Evolutionary conservation across 768 basidiomycete species (phyloP).

Genomic region (Trametopsis cervina): DNA sequence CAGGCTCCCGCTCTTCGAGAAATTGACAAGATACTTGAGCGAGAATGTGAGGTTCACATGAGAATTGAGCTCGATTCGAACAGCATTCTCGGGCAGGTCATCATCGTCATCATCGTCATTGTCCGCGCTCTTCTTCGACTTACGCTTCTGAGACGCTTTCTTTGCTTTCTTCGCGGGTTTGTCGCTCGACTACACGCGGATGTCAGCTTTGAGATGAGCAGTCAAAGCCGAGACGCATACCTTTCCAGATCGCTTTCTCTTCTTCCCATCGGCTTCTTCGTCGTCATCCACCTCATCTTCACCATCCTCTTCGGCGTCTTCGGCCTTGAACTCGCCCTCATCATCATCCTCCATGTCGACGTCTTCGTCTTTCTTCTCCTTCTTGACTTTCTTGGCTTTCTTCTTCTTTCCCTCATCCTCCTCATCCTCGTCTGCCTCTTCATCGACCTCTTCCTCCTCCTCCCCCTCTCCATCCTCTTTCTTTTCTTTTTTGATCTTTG

Average conservation of each 20-base stretch:
- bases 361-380: conserved; percentile 38
- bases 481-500: conserved; percentile 27
- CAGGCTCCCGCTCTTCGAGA: conserved; percentile 81
- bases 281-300: conserved; percentile 28
- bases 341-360: conserved; percentile 27
- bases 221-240: conserved; percentile 28
- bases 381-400: conserved; percentile 41
- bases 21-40: conserved; percentile 95
- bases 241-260: conserved; percentile 60
- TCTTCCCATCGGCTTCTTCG: conserved; percentile 38
- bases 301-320: conserved; percentile 27
- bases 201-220: background rate
- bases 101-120: conserved; percentile 40
- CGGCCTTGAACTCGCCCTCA: conserved; percentile 36
- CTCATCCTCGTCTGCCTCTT: conserved; percentile 39
- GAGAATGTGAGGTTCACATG: conserved; percentile 92
- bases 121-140: conserved; percentile 20
- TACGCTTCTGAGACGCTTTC: conserved; percentile 25
- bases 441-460: conserved; percentile 43
- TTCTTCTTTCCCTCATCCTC: conserved; percentile 37
- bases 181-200: conserved; percentile 16
- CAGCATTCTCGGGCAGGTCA: conserved; percentile 41
- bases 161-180: conserved; percentile 55
- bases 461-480: conserved; percentile 37
- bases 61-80: conserved; percentile 82